phyloP scores from a whole-genome alignment of 768 basidiomycete genomes.

The Thelephora aurantiotincta region DNA sequence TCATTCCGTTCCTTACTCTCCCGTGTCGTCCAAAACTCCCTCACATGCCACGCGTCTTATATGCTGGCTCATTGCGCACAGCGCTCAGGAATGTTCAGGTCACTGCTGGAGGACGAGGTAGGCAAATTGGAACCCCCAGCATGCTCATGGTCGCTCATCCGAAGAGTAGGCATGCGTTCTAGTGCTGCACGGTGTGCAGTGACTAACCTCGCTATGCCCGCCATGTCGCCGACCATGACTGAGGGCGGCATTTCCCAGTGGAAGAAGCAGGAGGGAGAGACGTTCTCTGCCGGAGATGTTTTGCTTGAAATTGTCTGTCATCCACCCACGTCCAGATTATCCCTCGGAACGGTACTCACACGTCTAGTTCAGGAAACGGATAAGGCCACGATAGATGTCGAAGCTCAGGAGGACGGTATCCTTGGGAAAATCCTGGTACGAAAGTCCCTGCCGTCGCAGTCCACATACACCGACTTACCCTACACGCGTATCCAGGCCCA shows the following conservation, averaged over 20 bases:
- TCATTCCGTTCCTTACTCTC: background rate
- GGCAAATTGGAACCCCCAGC: background rate
- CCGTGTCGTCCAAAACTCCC: background rate
- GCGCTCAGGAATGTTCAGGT: background rate
- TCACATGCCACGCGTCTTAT: background rate
- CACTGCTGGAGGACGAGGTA: background rate
- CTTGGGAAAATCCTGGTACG: conserved; percentile 86
- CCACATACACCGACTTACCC: background rate
- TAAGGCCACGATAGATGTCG: conserved; percentile 96
- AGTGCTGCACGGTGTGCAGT: conserved; percentile 40
- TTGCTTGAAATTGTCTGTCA: conserved; percentile 73
- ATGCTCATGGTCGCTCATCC: background rate
- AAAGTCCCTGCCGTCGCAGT: conserved; percentile 3
- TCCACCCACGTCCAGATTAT: background rate
- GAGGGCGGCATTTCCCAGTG: conserved; percentile 85
- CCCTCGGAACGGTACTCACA: background rate
- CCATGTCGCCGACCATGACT: conserved; percentile 96
- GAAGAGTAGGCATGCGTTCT: conserved; percentile 40
- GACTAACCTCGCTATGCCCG: conserved; percentile 79
- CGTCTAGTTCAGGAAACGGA: conserved; percentile 59
- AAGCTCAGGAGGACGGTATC: conserved; percentile 94
- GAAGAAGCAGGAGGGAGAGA: conserved; percentile 81
- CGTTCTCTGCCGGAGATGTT: conserved; percentile 72
- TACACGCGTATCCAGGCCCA: conserved; percentile 28
- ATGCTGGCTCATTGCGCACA: background rate